Evolutionary conservation across 306 rosid species (phyloP), one percentile per base, ranked within the genome.

Genomic region (Medicago ruthenica): DNA sequence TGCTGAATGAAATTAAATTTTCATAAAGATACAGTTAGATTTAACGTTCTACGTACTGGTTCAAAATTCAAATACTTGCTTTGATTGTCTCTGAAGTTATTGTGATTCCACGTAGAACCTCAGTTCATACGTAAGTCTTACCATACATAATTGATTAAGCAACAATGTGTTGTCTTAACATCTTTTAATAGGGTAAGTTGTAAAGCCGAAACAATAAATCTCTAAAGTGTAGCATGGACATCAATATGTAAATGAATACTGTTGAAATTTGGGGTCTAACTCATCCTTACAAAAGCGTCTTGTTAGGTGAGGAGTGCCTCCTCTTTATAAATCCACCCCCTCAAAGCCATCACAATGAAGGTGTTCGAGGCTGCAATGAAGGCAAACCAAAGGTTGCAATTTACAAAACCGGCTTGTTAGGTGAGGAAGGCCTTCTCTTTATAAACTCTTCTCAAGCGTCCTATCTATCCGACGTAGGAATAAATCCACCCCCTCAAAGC

Each of bases 41-140:
- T 39, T 60, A 24, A 40, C 39, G 20, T 50, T 11, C 24, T 70
- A 55, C 57, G 64, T n/a, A n/a, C n/a, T n/a, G n/a, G n/a, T n/a
- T n/a, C n/a, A n/a, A n/a, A 47, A 65, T 12, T 40, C 69, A 55
- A 55, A 68, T 58, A 67, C 50, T 76, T 70, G 60, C 68, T 53
- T 62, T 62, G 59, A 53, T 70, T 34, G 22, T 72, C 59, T 76
- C 13, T 60, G 63, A 74, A 67, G 70, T 57, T 64, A 20, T 21
- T 70, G 55, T 17, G 11, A 8, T 75, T 59, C 27, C 51, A 6
- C 67, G 40, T 59, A 45, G 31, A 67, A 61, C 54, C 31, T 7
- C 22, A 47, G 36, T 67, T 75, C 84, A n/a, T n/a, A n/a, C n/a
- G 58, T 21, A 67, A 81, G 71, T 64, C 64, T 24, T 70, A 17